Evolutionary conservation across 805 yeast genomes (phyloP).

Genomic region (Naumovozyma baii): DNA sequence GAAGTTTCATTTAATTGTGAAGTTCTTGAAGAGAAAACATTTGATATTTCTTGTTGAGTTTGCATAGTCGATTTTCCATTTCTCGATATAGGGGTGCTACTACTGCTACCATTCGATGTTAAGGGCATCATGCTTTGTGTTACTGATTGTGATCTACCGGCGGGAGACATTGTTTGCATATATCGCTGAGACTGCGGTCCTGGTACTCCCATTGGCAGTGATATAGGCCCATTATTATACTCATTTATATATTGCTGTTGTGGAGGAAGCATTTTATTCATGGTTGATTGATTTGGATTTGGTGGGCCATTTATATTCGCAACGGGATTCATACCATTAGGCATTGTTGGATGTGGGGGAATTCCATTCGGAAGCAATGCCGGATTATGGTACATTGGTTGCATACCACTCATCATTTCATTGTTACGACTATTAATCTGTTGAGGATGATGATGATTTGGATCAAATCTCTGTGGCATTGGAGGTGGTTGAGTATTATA

Average conservation of each 20-base stretch:
- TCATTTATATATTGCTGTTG: background rate
- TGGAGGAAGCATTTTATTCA: background rate
- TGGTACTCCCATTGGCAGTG: background rate
- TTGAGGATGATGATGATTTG: background rate
- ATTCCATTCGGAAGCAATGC: background rate
- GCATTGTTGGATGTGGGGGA: background rate
- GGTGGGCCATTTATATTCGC: background rate
- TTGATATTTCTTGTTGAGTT: background rate
- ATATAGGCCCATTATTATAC: background rate
- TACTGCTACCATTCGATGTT: background rate
- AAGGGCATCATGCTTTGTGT: background rate
- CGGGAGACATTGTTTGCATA: background rate
- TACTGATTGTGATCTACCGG: background rate
- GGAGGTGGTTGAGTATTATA: constrained; percentile 30
- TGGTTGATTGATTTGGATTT: background rate
- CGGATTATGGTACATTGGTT: background rate
- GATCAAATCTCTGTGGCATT: constrained; percentile 2
- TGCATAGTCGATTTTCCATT: background rate
- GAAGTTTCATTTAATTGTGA: background rate
- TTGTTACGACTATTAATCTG: background rate
- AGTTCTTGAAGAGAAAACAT: background rate
- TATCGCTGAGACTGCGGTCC: background rate
- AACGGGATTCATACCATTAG: background rate
- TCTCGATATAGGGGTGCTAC: background rate
- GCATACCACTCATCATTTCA: background rate